phyloP scores from a whole-genome alignment of 371 early-diverging fungal genomes.

The Lichtheimia hyalospora region DNA sequence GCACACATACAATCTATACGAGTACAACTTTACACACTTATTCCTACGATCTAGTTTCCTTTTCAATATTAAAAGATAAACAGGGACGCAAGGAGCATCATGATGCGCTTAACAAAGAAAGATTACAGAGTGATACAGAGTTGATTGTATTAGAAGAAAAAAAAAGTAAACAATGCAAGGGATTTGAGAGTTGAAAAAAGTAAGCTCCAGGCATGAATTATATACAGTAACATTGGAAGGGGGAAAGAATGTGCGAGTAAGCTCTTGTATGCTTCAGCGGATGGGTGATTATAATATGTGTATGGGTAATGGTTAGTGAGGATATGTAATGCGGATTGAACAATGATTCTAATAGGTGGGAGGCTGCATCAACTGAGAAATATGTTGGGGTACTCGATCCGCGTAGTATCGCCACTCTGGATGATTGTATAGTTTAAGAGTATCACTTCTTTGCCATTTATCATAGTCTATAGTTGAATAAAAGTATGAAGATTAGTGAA shows the following conservation, averaged over 20 bases:
- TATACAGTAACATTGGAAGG: not conserved
- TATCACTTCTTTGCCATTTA: slow-evolving; percentile 39
- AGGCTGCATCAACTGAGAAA: slow-evolving; percentile 6
- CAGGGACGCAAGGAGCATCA: too few relatives aligned
- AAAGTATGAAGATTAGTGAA: too few relatives aligned
- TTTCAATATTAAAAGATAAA: too few relatives aligned
- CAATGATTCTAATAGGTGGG: slow-evolving; percentile 2
- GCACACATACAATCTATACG: too few relatives aligned
- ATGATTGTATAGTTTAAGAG: slow-evolving; percentile 32
- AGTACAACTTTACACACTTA: too few relatives aligned
- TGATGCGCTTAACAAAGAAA: too few relatives aligned
- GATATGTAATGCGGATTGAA: not conserved
- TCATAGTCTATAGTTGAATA: slow-evolving; percentile 34
- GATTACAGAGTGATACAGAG: too few relatives aligned
- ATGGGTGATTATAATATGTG: slow-evolving; percentile 2
- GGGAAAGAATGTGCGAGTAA: not conserved
- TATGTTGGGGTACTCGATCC: slow-evolving; percentile 31
- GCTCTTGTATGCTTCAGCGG: not conserved
- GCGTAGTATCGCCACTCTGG: slow-evolving; percentile 47
- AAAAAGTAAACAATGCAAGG: not conserved
- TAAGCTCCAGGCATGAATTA: not conserved
- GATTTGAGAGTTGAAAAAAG: not conserved
- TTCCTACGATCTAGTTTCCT: too few relatives aligned
- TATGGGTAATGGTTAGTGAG: not conserved
- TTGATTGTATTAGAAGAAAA: not conserved